Evolutionary conservation across 495 filamentous ascomycete genomes (phyloP).

Genomic region (Hypomontagnella monticulosa): DNA sequence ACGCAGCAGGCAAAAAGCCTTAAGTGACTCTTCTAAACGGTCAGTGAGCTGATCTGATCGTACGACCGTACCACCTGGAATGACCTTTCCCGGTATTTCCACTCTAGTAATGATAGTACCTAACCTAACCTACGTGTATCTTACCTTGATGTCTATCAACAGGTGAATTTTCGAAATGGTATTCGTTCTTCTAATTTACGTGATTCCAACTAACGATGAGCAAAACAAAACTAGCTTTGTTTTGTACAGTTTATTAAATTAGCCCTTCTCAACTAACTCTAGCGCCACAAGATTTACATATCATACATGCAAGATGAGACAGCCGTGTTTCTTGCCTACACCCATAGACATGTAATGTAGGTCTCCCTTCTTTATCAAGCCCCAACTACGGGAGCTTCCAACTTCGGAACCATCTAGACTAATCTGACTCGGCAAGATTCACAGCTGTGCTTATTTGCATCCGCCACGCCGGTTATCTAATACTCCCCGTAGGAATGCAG

Average conservation of each 20-base stretch:
- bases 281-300: background rate
- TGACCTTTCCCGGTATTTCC: conserved; percentile 28
- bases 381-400: conserved; percentile 16
- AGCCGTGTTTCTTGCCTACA: background rate
- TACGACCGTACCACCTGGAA: conserved; percentile 39
- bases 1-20: conserved; percentile 31
- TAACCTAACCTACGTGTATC: background rate
- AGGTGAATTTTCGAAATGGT: conserved; percentile 13
- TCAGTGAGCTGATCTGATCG: conserved; percentile 40
- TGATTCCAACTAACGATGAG: conserved; percentile 17
- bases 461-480: background rate
- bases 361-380: conserved; percentile 10
- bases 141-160: background rate
- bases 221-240: conserved; percentile 9
- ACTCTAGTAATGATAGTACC: background rate
- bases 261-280: background rate
- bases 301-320: background rate
- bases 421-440: conserved; percentile 13
- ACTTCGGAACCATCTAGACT: conserved; percentile 16
- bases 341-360: background rate
- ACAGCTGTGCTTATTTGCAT: conserved; percentile 2
- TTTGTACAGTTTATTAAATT: background rate
- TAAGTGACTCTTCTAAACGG: conserved; percentile 28
- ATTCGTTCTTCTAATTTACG: conserved; percentile 8
- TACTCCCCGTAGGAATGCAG: conserved; percentile 24